Base-by-base conservation (phyloP, 2,329 filamentous ascomycete species). In the Colletotrichum noveboracense region DNA sequence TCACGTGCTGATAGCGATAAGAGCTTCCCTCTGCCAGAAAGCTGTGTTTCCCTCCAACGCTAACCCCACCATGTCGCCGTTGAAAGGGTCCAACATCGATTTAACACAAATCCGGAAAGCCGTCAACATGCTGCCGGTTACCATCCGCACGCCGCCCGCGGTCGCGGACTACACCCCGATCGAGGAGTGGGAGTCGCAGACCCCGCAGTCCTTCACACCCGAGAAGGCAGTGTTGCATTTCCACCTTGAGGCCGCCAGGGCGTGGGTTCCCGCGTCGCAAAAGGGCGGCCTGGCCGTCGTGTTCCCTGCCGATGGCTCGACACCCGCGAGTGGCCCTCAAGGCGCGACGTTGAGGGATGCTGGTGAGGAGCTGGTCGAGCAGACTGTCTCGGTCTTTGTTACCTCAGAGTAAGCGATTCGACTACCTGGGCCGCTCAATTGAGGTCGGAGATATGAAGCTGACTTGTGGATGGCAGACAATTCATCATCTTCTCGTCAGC, bases 161-260 rank as follows among this genome's bases (percentile, higher is more conserved):
- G 80, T 88, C 16, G 87, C 87, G 43, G 90, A 92, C 81, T 96
- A 92, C 84, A 92, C 89, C 38, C 86, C 90, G 6, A 88, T 96
- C 61, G 86, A 89, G 74, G 92, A 95, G 76, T 94, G 95, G 82
- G 91, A 95, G 82, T 88, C 92, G 68, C 91, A 93, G 80, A 96
- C 94, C 2, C 94, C 94, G 1, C 87, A 88, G 74, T 93, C 91
- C 56, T 96, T 96, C 85, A 93, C 93, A 79, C 91, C 89, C 79
- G 91, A 91, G 32, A 94, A 94, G 80, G 92, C 94, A 2, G 89
- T 96, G 58, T 89, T 96, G 5, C 91, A 96, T 84, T 91, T 90
- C 78, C 91, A 93, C 80, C 87, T 89, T 52, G 79, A 86, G 14
- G 86, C 87, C 74, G 88, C 91, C 71, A 92, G 90, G 52, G 90